Evolutionary conservation across 179 eudicot genomes (phyloP), one percentile per base, ranked within the genome.

Genomic region (Nepenthes alata): DNA sequence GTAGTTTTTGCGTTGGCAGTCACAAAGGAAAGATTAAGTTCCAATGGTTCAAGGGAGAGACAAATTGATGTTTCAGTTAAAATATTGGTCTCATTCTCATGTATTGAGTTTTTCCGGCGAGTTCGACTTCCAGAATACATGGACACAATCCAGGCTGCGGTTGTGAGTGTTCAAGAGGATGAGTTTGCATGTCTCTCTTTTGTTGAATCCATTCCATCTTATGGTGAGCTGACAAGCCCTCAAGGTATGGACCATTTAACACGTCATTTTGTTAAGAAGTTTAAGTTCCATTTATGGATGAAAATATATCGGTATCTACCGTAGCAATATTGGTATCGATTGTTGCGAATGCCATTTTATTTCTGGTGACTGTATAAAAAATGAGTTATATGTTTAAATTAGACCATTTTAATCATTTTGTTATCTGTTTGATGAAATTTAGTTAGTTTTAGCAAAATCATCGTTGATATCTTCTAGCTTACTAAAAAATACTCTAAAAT

Each of bases 1-100:
- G 97, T 83, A 35, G 84, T 94, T 62, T 94, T 94, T 80, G 87
- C 99, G 37, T 79, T 79, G 73, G 82, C 87, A 39, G 99, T 94
- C 54, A 79, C 95, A 59, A 94, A 87, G 68, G 83, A 81, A 64
- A 87, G 78, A 65, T 56, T 85, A 48, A 68, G 69, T 70, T 59
- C 83, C 38, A 77, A 74, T 58, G 44, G 70, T 53, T 47, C 83
- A 59, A 71, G 35, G 63, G 84, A 81, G 68, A 66, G 58, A 70
- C 85, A 78, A 71, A 57, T 79, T 62, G 71, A 76, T 53, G 71
- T 72, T 57, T 85, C 94, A 12, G 84, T 89, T 2, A 81, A 75
- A 59, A 85, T 93, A 64, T 68, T 94, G 79, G 73, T 81, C 58
- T 76, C 96, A 36, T 85, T 94, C 72, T 90, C 99, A 60, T 93